A percentile compares a stretch with the other conserved stretches of the same genome.
These are phyloP conservation scores for Phytophthora aleatoria DNA, from an alignment of 352 stramenopile genomes.

Conservation along the genomic window DNA sequence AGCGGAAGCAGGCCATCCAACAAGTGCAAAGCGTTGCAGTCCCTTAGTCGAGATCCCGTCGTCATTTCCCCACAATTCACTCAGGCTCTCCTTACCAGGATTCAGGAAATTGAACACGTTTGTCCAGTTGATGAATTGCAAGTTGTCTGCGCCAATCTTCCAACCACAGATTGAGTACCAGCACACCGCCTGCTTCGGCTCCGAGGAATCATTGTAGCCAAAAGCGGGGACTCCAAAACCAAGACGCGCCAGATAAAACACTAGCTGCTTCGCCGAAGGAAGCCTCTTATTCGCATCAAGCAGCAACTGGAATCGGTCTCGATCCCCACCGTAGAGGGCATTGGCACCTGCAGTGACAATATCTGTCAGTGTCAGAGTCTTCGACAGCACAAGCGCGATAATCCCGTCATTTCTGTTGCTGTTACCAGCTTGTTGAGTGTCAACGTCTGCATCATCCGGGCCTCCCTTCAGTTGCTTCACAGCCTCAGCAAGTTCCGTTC, in stretches of 20 bases:
- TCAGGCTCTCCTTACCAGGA: conserved; percentile 7
- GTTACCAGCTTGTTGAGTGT: neutral
- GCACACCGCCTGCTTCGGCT: neutral
- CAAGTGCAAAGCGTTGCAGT: conserved; percentile 9
- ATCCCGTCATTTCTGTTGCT: neutral
- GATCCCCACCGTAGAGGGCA: neutral
- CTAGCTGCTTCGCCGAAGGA: neutral
- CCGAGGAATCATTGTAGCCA: neutral
- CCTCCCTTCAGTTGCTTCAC: conserved; percentile 5
- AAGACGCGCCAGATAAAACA: conserved; percentile 4
- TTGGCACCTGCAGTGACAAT: neutral
- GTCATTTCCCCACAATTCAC: conserved; percentile 1
- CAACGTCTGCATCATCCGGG: neutral
- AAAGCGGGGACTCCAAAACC: neutral
- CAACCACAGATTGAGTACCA: conserved; percentile 10
- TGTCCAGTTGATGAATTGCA: conserved; percentile 1
- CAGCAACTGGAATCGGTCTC: neutral
- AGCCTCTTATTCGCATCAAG: conserved; percentile 6
- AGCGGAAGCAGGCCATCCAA: conserved; percentile 8
- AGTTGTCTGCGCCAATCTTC: neutral
- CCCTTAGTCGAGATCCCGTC: neutral
- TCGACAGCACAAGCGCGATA: neutral
- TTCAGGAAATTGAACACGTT: conserved; percentile 12
- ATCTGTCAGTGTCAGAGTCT: neutral
- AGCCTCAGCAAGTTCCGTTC: conserved; percentile 4